These are phyloP conservation scores for Aspergillus bertholletiae DNA, from an alignment of 495 filamentous ascomycete genomes.

Conservation along the genomic window DNA sequence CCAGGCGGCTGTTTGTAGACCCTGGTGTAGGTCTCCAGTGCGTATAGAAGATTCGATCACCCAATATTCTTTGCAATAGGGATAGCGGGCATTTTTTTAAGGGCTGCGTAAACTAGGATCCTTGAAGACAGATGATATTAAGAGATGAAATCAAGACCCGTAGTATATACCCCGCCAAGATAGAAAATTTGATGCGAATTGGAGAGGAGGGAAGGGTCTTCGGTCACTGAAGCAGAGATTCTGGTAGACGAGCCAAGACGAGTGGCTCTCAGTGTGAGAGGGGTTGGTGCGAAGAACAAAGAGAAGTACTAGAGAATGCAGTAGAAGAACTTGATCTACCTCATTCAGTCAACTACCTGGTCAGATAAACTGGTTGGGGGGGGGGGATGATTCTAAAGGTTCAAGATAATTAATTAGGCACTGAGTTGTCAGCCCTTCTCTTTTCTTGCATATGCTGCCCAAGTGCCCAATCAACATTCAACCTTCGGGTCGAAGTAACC, in stretches of 20 bases:
- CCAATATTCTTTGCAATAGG: background rate
- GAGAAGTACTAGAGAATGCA: background rate
- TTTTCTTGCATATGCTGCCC: conserved; percentile 16
- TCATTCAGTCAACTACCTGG: conserved; percentile 6
- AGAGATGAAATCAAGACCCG: too few relatives aligned
- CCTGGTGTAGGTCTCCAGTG: background rate
- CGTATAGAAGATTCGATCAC: background rate
- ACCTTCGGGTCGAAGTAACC: background rate
- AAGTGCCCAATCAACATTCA: conserved; percentile 24
- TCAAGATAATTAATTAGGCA: conserved; percentile 9
- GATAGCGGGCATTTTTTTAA: background rate
- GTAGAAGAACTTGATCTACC: background rate
- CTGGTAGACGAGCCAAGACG: background rate
- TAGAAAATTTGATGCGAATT: background rate
- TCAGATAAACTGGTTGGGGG: conserved; percentile 7
- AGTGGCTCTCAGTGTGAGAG: background rate
- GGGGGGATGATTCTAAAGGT: conserved; percentile 3
- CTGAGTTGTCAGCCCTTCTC: conserved; percentile 9
- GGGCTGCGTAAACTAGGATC: background rate
- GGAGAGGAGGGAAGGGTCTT: background rate
- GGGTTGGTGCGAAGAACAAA: background rate
- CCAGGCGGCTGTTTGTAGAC: background rate
- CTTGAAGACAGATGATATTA: background rate
- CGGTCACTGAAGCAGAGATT: background rate
- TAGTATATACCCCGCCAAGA: too few relatives aligned